Conservation (phyloP, 345 rosid species). For the Gossypium sturtianum region DNA sequence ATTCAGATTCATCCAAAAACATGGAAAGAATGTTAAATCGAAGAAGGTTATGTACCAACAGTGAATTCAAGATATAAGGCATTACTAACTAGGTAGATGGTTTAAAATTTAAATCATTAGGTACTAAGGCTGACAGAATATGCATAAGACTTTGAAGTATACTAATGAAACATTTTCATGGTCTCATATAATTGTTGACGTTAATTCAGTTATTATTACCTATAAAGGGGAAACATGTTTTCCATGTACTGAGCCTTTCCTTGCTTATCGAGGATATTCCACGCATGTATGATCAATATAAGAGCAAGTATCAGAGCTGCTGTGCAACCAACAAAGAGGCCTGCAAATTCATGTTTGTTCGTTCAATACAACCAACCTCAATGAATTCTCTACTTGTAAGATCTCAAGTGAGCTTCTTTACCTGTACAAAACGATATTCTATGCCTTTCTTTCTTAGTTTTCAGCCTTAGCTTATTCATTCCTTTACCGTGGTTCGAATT, state of each 20-base stretch:
- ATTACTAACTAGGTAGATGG: no score
- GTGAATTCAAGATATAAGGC: no score
- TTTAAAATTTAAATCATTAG: no score
- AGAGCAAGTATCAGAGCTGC: constrained; percentile 43
- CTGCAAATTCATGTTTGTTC: constrained; percentile 17
- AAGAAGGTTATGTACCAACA: no score
- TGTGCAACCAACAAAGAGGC: constrained; percentile 50
- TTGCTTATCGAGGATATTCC: background rate
- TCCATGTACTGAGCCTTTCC: constrained; percentile 17
- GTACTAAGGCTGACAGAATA: no score
- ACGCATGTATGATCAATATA: constrained; percentile 18
- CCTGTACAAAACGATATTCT: constrained; percentile 50
- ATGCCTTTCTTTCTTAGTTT: constrained; percentile 45
- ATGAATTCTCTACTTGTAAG: background rate
- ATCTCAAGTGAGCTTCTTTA: constrained; percentile 8
- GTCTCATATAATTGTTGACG: background rate
- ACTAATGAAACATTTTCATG: background rate
- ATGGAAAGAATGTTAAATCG: no score
- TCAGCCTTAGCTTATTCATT: constrained; percentile 52
- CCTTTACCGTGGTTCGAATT: constrained; percentile 49
- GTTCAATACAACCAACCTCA: background rate
- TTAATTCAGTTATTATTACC: background rate
- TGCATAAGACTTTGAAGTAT: background rate
- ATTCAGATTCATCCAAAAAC: no score
- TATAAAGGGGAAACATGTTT: constrained; percentile 52